Base-by-base conservation (phyloP, 768 basidiomycete genomes). In the Tulasnella sp. region DNA sequence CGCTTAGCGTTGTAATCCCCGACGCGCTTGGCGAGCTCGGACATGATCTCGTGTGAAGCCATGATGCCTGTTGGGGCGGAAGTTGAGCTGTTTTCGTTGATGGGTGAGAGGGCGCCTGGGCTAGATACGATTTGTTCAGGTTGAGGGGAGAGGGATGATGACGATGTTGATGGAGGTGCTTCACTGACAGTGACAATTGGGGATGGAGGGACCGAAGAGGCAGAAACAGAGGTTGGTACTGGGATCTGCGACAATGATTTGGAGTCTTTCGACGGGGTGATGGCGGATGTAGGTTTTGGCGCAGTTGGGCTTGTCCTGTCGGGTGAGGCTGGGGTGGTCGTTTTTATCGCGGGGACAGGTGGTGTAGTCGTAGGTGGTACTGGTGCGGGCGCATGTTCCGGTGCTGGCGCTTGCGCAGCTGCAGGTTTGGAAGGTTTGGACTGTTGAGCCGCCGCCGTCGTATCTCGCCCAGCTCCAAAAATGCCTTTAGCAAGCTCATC, bases 401-500 rank as follows among this genome's bases (percentile, higher is more conserved):
- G 38, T 17, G 34, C 21, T 53, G 51, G 26, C n/a, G 41, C 42
- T 30, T 42, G 26, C 41, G 34, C 30, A 30, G 42, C 38, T 4
- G 47, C 24, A 11, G 26, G 13, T 38, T 55, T 43, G n/a, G 29
- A 19, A 15, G 21, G n/a, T n/a, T n/a, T n/a, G n/a, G n/a, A n/a
- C n/a, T n/a, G n/a, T n/a, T n/a, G 74, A 74, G 19, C 19, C 45
- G 10, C 45, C 10, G 45, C 45, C n/a, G 19, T 7, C n/a, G n/a
- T n/a, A 17, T 34, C 55, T n/a, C n/a, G n/a, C n/a, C 55, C 44
- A 13, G 55, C 41, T 13, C 44, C 55, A 29, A 42, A 24, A 27
- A 56, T 56, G 26, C 81, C 85, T 68, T 80, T 83, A 21, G 85
- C 83, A 62, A 91, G 71, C 59, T 88, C 85, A 1, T 77, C 81